These are phyloP conservation scores for Ustilago hordei DNA, from an alignment of 1,284 basidiomycete genomes.

Conservation along the genomic window DNA sequence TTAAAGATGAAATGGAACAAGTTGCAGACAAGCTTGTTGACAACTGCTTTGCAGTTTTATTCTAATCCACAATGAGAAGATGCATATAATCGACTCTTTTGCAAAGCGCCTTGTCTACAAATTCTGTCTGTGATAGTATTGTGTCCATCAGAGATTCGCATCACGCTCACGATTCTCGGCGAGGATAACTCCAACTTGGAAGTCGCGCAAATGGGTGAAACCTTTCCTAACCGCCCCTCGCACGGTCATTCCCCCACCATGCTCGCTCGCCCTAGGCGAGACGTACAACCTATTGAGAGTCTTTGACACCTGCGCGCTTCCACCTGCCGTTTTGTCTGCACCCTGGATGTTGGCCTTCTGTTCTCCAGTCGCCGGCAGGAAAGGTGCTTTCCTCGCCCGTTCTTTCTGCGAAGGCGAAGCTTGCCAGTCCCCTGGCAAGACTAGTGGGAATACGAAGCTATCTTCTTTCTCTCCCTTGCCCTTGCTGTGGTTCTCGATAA, in stretches of 20 bases:
- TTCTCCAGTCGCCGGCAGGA: constrained; percentile 27
- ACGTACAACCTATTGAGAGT: constrained; percentile 61
- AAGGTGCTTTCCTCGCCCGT: constrained; percentile 26
- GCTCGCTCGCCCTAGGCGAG: constrained; percentile 47
- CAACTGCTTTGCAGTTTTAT: constrained; percentile 13
- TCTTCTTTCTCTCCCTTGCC: constrained; percentile 23
- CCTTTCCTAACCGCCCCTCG: constrained; percentile 48
- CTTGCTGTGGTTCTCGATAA: constrained; percentile 18
- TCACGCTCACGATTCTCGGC: constrained; percentile 7
- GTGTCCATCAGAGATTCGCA: constrained; percentile 14
- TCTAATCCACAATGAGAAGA: constrained; percentile 24
- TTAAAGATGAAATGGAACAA: constrained; percentile 19
- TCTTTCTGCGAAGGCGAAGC: constrained; percentile 47
- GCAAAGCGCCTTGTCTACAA: no score
- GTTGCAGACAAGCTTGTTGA: constrained; percentile 26
- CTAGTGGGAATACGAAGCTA: constrained; percentile 60
- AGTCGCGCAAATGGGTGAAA: constrained; percentile 48
- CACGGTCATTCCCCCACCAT: constrained; percentile 61
- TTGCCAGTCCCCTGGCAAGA: constrained; percentile 61
- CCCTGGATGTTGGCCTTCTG: background rate
- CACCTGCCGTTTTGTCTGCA: background rate
- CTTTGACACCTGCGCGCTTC: background rate
- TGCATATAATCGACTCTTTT: no score
- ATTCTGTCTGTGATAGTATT: no score
- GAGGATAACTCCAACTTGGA: constrained; percentile 51